These are phyloP conservation scores for Psophocarpus tetragonolobus DNA, from an alignment of 306 rosid species.

Conservation along the genomic window DNA sequence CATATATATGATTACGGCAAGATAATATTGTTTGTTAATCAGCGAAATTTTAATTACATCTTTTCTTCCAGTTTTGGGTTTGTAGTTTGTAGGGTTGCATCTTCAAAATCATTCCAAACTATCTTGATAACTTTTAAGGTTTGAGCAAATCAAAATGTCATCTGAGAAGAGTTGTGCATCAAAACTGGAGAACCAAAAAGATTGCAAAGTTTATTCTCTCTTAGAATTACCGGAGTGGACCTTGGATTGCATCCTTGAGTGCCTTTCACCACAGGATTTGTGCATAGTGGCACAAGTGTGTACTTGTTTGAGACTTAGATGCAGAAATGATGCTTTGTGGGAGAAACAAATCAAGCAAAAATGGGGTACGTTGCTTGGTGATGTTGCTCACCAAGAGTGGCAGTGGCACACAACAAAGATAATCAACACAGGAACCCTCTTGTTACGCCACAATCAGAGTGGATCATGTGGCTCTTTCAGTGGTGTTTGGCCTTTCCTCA, in stretches of 20 bases:
- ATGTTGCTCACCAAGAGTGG: conserved; percentile 45
- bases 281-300: conserved; percentile 30
- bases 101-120: background rate
- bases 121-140: background rate
- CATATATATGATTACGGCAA: background rate
- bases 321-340: conserved; percentile 32
- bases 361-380: conserved; percentile 38
- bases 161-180: background rate
- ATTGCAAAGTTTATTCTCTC: conserved; percentile 21
- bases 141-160: conserved; percentile 6
- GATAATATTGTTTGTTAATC: background rate
- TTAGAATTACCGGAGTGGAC: conserved; percentile 21
- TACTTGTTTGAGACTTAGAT: background rate
- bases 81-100: background rate
- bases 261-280: conserved; percentile 31
- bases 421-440: background rate
- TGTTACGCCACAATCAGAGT: background rate
- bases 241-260: conserved; percentile 34
- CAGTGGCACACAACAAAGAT: conserved; percentile 11
- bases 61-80: background rate
- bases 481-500: conserved; percentile 30
- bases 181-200: conserved; percentile 14
- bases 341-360: background rate
- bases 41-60: background rate
- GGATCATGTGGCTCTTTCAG: conserved; percentile 26